These are phyloP conservation scores for Sonneratia caseolaris DNA, from an alignment of 345 rosid genomes.

Conservation along the genomic window DNA sequence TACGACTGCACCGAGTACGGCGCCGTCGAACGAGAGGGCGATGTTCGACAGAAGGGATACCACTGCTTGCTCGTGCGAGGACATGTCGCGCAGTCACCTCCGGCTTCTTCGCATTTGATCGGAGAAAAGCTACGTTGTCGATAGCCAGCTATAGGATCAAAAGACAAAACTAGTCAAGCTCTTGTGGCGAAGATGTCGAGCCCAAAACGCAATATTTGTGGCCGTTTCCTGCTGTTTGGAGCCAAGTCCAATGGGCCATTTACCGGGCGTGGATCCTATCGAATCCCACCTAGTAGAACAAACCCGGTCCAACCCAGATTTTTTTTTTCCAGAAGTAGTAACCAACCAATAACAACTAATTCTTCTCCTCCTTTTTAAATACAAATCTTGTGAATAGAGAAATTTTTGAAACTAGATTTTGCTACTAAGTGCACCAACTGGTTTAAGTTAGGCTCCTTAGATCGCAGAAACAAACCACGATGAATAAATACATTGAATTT, in stretches of 20 bases:
- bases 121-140: not conserved
- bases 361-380: too few species aligned
- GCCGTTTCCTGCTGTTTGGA: not conserved
- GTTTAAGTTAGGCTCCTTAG: too few species aligned
- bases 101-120: not conserved
- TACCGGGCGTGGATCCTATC: not conserved
- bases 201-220: not conserved
- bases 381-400: too few species aligned
- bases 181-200: not conserved
- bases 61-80: conserved; percentile 62
- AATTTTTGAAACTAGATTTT: too few species aligned
- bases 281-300: not conserved
- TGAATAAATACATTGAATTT: too few species aligned
- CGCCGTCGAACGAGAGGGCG: conserved; percentile 85
- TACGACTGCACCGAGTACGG: conserved; percentile 59
- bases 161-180: not conserved
- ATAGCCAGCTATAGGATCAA: not conserved
- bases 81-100: conserved; percentile 26
- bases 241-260: not conserved
- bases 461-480: too few species aligned
- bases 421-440: too few species aligned
- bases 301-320: too few species aligned
- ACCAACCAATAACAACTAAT: too few species aligned
- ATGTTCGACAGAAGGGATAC: conserved; percentile 39
- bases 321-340: too few species aligned